Conservation (phyloP, 2,329 filamentous ascomycete genomes). For the Aureobasidium sp. region DNA sequence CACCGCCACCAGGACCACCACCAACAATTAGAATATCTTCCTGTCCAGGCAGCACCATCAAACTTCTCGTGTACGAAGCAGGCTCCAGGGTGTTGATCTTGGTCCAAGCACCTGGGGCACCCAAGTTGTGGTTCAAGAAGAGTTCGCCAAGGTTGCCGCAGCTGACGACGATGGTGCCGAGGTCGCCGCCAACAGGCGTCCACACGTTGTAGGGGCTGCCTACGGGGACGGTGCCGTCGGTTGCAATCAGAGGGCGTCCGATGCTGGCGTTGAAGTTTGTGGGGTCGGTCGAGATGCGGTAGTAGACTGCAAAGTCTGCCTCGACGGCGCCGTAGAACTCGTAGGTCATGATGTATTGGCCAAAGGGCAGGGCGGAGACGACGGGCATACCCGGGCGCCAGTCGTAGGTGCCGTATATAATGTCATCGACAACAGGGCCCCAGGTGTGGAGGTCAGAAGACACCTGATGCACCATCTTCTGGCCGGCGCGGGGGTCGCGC, state of each 20-base stretch:
- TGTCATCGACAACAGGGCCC: constrained; percentile 52
- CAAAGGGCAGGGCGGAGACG: constrained; percentile 47
- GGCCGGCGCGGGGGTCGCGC: constrained; percentile 53
- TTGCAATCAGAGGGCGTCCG: constrained; percentile 34
- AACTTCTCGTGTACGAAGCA: constrained; percentile 38
- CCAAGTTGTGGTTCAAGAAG: constrained; percentile 40
- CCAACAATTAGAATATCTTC: constrained; percentile 34
- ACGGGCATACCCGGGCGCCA: constrained; percentile 62
- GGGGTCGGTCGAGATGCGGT: constrained; percentile 40
- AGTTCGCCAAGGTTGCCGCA: constrained; percentile 33
- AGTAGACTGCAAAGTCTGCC: constrained; percentile 43
- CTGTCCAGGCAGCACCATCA: constrained; percentile 36
- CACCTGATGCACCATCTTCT: constrained; percentile 59
- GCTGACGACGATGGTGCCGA: constrained; percentile 43
- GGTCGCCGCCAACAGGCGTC: constrained; percentile 37
- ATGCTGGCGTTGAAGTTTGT: constrained; percentile 36
- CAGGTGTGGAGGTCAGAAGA: constrained; percentile 52
- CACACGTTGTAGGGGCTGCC: constrained; percentile 46
- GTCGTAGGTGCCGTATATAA: constrained; percentile 52
- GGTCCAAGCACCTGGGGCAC: constrained; percentile 36
- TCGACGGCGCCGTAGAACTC: constrained; percentile 48
- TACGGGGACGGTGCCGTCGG: constrained; percentile 36
- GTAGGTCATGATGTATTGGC: constrained; percentile 55
- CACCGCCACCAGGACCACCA: constrained; percentile 26
- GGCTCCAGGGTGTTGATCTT: constrained; percentile 34